These are phyloP conservation scores for Collybia sp. DNA, from an alignment of 768 basidiomycete genomes.

Conservation along the genomic window DNA sequence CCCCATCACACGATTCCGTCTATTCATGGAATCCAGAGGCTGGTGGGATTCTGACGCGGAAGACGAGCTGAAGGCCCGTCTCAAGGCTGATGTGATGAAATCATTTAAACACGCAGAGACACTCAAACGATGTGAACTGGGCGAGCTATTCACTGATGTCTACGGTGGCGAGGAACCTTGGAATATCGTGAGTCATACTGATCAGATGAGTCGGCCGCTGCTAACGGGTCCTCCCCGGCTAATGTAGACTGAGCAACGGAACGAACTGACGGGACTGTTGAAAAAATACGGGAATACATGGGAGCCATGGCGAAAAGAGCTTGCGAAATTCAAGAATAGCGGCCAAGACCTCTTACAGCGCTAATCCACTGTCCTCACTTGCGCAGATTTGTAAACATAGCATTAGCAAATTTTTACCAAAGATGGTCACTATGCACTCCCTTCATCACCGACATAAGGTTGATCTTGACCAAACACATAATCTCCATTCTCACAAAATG, in stretches of 20 bases:
- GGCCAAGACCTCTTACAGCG: constrained; percentile 52
- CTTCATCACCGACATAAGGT: too few species aligned
- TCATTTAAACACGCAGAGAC: constrained; percentile 78
- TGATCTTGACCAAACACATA: too few species aligned
- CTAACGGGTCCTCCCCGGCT: background rate
- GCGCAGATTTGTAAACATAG: too few species aligned
- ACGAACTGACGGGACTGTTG: constrained; percentile 68
- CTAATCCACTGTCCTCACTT: background rate
- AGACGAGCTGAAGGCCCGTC: constrained; percentile 57
- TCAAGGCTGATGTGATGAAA: constrained; percentile 71
- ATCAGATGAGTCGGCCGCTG: background rate
- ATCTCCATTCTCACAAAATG: too few species aligned
- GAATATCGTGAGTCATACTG: constrained; percentile 62
- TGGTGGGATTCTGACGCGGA: constrained; percentile 86
- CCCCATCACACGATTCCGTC: constrained; percentile 79
- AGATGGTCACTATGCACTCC: too few species aligned
- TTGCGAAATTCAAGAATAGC: constrained; percentile 69
- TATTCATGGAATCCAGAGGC: constrained; percentile 74
- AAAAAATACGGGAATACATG: constrained; percentile 84
- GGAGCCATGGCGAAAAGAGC: constrained; percentile 83
- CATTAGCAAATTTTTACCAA: too few species aligned
- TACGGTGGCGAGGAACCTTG: constrained; percentile 83
- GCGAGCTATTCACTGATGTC: constrained; percentile 81
- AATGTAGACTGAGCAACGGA: constrained; percentile 73
- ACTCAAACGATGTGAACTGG: constrained; percentile 63